phyloP scores from a whole-genome alignment of 2,329 filamentous ascomycete genomes.

The Calonectria fujianensis region DNA sequence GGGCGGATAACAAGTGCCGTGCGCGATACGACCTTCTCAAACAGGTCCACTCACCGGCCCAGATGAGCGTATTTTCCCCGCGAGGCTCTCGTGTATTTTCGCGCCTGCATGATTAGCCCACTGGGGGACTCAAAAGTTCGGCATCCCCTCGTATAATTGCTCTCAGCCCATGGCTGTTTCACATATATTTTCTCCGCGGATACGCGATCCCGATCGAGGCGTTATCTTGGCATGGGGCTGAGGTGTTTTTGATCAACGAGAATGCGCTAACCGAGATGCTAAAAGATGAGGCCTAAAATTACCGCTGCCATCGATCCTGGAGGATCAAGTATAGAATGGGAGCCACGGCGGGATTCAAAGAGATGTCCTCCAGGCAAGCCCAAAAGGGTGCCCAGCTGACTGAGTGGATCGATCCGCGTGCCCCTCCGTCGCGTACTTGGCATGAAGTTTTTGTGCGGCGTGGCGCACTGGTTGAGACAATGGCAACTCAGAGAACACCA shows the following conservation, averaged over 20 bases:
- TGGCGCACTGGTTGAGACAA: conserved; percentile 4
- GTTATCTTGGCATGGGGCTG: background rate
- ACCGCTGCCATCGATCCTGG: background rate
- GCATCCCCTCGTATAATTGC: background rate
- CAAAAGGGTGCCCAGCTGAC: background rate
- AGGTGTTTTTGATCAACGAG: background rate
- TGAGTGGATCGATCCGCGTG: background rate
- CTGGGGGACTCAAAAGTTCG: background rate
- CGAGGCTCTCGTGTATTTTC: background rate
- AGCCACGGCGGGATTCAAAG: background rate
- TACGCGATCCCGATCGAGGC: background rate
- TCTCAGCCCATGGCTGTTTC: background rate
- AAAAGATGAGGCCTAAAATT: background rate
- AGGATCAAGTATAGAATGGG: background rate
- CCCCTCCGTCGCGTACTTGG: background rate
- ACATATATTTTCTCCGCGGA: conserved; percentile 3
- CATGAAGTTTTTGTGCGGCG: background rate
- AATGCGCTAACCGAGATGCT: background rate
- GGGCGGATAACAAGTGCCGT: conserved; percentile 14
- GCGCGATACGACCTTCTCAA: conserved; percentile 5
- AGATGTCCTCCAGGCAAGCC: background rate
- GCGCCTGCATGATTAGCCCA: too few species aligned
- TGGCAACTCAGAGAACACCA: background rate
- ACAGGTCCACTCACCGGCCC: conserved; percentile 1
- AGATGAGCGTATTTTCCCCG: background rate